Conservation (phyloP, 116 monocot species). For the Cymodocea nodosa region DNA sequence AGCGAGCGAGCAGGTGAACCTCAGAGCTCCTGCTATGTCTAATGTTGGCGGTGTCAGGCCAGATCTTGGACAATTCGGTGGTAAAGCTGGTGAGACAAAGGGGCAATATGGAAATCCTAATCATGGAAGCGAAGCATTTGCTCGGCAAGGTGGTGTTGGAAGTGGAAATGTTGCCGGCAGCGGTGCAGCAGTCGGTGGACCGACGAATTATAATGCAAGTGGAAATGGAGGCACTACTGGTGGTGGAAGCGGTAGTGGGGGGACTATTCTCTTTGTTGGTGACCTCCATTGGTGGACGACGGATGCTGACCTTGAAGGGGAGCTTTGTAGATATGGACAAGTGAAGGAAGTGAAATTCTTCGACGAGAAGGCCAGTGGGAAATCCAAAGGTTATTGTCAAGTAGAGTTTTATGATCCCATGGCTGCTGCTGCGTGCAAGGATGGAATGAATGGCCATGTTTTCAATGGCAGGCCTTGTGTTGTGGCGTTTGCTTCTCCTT, state of each 20-base stretch:
- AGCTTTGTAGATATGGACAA: constrained; percentile 40
- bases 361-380: constrained; percentile 71
- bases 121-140: constrained; percentile 10
- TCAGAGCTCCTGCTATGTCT: constrained; percentile 9
- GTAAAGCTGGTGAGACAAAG: background rate
- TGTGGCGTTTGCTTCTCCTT: constrained; percentile 52
- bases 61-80: background rate
- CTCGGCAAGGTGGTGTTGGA: constrained; percentile 12
- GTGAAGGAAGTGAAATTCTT: constrained; percentile 69
- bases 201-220: constrained; percentile 4
- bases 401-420: constrained; percentile 57
- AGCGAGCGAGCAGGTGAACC: background rate
- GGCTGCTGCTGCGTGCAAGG: constrained; percentile 50
- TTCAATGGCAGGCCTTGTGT: constrained; percentile 69
- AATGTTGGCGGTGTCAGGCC: constrained; percentile 1
- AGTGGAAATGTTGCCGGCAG: background rate
- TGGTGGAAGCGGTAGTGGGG: constrained; percentile 13
- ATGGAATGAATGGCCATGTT: constrained; percentile 63
- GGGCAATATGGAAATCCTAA: constrained; percentile 12
- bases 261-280: constrained; percentile 47
- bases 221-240: background rate
- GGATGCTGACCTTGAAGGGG: constrained; percentile 55
- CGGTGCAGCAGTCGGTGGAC: constrained; percentile 4
- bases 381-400: constrained; percentile 73
- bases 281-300: constrained; percentile 91